Evolutionary conservation across 1,284 basidiomycete genomes (phyloP), one percentile per base, ranked within the genome.

Genomic region (Athelia sp.): DNA sequence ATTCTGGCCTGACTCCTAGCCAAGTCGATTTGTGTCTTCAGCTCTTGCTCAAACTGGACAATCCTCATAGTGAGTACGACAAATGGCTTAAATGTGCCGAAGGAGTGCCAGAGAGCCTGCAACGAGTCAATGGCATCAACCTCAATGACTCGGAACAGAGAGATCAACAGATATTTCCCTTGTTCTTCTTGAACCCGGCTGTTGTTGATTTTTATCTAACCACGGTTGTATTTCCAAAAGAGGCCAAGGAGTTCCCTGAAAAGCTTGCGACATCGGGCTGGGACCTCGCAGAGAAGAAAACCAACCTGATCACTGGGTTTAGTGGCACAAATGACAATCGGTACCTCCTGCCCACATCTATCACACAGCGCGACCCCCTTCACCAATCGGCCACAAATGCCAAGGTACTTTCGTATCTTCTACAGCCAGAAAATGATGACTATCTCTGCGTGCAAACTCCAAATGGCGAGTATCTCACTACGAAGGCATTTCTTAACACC

Each of bases 241-340:
- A 71, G 43, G 77, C 74, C 0, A 75, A 75, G 50, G 70, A 78
- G 43, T 81, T 80, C 50, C 68, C 66, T 0, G 52, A 58, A 2
- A 81, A 77, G 50, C 53, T 82, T 1, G 58, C 70, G 2, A 73
- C 76, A 6, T 78, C 74, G 9, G 71, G 69, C 0, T 81, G 79
- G 79, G 79, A 81, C 61, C 58, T 81, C 34, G 76, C 73, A 0
- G 70, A 72, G 49, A 49, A 48, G 4, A 71, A 62, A 46, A 43
- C 43, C 1, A 62, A 69, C 29, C 21, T 68, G 10, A 72, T 62
- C 3, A 81, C 76, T 3, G 79, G 79, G 0, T 82, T 81, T 55
- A 81, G 76, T 43, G 79, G 79, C 8, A 81, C 78, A 1, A 81
- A 81, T 45, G 79, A 81, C 54, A 72, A 72, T 29, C 66, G 61